phyloP scores from a whole-genome alignment of 1,139 yeast genomes.

The Diutina pseudorugosa region DNA sequence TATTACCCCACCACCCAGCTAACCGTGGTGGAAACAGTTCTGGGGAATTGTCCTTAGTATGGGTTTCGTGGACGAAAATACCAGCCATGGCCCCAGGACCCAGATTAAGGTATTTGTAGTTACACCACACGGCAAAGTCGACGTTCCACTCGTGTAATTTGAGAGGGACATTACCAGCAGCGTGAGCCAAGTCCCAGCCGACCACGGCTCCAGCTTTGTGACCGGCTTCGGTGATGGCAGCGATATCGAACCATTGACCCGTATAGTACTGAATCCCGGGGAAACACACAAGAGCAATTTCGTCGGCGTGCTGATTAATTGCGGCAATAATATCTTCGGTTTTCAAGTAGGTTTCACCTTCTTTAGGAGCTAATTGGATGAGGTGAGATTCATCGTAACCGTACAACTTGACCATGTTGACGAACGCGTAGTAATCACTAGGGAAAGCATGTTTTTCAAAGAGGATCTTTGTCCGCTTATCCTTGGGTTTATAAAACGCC shows the following conservation, averaged over 20 bases:
- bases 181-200: conserved; percentile 97
- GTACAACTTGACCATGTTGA: conserved; percentile 56
- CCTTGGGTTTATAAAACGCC: conserved; percentile 62
- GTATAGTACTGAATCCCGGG: conserved; percentile 91
- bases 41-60: conserved; percentile 22
- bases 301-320: conserved; percentile 48
- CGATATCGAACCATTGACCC: conserved; percentile 76
- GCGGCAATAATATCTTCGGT: conserved; percentile 50
- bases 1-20: conserved; percentile 98
- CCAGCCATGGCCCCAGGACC: conserved; percentile 95
- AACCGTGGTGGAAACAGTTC: conserved; percentile 44
- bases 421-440: conserved; percentile 79
- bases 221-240: conserved; percentile 49
- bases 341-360: conserved; percentile 41
- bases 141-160: conserved; percentile 77
- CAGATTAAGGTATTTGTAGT: conserved; percentile 79
- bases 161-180: conserved; percentile 76
- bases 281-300: conserved; percentile 62
- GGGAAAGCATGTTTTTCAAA: conserved; percentile 88
- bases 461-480: conserved; percentile 51
- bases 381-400: conserved; percentile 50
- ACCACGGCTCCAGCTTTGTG: conserved; percentile 45
- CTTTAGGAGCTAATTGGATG: conserved; percentile 48
- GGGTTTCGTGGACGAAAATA: conserved; percentile 52
- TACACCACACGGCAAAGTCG: conserved; percentile 92